phyloP scores from a whole-genome alignment of 2,329 filamentous ascomycete species.

The Clonostachys rhizophaga region DNA sequence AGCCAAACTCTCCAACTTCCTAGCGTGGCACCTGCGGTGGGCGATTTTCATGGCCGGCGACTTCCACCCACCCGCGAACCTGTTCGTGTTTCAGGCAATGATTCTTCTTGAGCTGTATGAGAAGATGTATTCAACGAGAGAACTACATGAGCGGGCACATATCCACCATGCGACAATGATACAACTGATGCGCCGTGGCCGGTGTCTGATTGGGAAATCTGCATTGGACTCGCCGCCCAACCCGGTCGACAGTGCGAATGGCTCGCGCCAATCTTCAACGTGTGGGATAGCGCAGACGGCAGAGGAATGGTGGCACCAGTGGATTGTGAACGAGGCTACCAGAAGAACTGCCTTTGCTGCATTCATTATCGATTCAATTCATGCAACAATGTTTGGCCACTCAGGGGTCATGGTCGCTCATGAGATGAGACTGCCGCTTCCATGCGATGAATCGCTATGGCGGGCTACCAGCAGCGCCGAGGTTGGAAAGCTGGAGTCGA shows the following conservation, averaged over 20 bases:
- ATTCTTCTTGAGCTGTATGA: constrained; percentile 89
- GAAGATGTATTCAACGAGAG: constrained; percentile 94
- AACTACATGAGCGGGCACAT: constrained; percentile 88
- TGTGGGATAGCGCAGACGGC: constrained; percentile 62
- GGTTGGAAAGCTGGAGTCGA: constrained; percentile 78
- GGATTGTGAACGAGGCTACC: constrained; percentile 93
- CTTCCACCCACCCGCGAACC: constrained; percentile 85
- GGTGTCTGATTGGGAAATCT: constrained; percentile 83
- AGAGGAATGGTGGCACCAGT: constrained; percentile 92
- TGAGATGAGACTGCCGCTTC: constrained; percentile 85
- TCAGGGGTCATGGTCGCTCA: constrained; percentile 96
- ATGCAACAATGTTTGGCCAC: constrained; percentile 97
- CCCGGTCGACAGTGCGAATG: constrained; percentile 52
- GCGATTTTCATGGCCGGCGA: constrained; percentile 90
- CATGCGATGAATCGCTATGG: constrained; percentile 92
- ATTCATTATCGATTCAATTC: constrained; percentile 91
- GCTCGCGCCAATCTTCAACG: constrained; percentile 56
- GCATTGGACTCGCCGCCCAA: constrained; percentile 80
- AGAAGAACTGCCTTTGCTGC: constrained; percentile 87
- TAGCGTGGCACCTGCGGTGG: constrained; percentile 93
- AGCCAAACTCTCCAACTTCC: constrained; percentile 81
- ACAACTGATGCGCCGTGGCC: constrained; percentile 89
- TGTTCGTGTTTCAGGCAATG: constrained; percentile 94
- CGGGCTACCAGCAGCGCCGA: constrained; percentile 83
- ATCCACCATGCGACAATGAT: constrained; percentile 96